A percentile compares a stretch with the other conserved stretches of the same genome.
Evolutionary conservation across 1,284 basidiomycete species (phyloP).

Genomic region (Cutaneotrichosporon cyanovorans): DNA sequence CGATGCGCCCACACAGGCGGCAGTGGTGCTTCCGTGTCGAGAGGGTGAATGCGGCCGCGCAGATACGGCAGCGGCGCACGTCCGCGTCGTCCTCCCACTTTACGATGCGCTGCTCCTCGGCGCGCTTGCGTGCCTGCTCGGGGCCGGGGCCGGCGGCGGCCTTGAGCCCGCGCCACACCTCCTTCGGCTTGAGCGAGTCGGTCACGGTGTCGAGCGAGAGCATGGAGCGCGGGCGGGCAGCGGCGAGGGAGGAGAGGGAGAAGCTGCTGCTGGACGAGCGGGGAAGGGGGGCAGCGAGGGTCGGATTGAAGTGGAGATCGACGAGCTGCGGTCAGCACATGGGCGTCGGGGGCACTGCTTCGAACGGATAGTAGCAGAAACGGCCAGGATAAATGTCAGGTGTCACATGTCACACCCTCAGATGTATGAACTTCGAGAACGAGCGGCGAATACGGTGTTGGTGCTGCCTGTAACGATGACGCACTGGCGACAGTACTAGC

Average conservation of each 20-base stretch:
- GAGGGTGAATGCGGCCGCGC: slow-evolving; percentile 75
- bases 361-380: too few species aligned
- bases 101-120: slow-evolving; percentile 82
- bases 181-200: slow-evolving; percentile 40
- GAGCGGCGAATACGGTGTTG: too few species aligned
- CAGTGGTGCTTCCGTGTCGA: slow-evolving; percentile 96
- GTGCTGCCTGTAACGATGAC: too few species aligned
- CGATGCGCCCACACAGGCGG: slow-evolving; percentile 82
- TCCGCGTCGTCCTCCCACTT: slow-evolving; percentile 84
- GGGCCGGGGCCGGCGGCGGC: slow-evolving; percentile 55
- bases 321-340: slow-evolving; percentile 52
- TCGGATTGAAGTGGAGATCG: slow-evolving; percentile 65
- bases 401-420: too few species aligned
- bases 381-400: too few species aligned
- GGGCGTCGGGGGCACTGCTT: too few species aligned
- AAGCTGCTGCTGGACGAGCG: slow-evolving; percentile 11
- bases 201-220: slow-evolving; percentile 13
- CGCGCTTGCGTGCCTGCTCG: slow-evolving; percentile 48
- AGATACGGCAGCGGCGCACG: slow-evolving; percentile 73
- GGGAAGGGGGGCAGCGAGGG: slow-evolving; percentile 11
- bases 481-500: too few species aligned
- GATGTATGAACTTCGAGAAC: too few species aligned
- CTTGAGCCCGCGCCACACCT: slow-evolving; percentile 48
- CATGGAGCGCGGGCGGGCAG: slow-evolving; percentile 1
- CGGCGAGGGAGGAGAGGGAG: slow-evolving; percentile 18